These are phyloP conservation scores for Aureobasidium zeae DNA, from an alignment of 2,329 filamentous ascomycete genomes.

Conservation along the genomic window DNA sequence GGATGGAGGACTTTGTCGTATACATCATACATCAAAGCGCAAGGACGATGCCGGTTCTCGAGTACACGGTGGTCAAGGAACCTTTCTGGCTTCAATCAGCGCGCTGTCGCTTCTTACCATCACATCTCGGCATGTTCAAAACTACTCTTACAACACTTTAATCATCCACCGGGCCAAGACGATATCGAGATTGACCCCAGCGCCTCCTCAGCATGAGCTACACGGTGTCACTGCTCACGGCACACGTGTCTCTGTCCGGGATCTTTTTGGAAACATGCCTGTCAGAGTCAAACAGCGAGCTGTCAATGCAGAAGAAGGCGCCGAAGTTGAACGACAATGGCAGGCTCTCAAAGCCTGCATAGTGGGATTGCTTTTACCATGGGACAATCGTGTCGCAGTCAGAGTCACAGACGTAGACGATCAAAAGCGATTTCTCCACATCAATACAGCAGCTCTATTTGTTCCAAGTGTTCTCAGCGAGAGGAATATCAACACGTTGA, in stretches of 20 bases:
- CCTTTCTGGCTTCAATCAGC: slow-evolving; percentile 68
- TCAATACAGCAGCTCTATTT: slow-evolving; percentile 18
- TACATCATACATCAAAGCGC: slow-evolving; percentile 65
- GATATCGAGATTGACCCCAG: slow-evolving; percentile 55
- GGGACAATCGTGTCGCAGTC: slow-evolving; percentile 49
- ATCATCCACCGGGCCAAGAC: slow-evolving; percentile 60
- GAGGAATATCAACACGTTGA: slow-evolving; percentile 23
- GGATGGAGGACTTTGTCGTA: slow-evolving; percentile 60
- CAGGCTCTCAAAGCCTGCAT: slow-evolving; percentile 50
- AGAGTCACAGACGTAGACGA: slow-evolving; percentile 46
- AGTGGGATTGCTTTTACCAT: slow-evolving; percentile 60
- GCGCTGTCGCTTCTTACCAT: slow-evolving; percentile 68
- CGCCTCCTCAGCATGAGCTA: slow-evolving; percentile 49
- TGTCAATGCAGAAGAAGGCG: slow-evolving; percentile 40
- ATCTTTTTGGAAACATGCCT: slow-evolving; percentile 84
- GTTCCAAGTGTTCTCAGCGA: slow-evolving; percentile 22
- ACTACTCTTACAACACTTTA: slow-evolving; percentile 55
- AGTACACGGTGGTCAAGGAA: slow-evolving; percentile 59
- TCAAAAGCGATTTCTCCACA: slow-evolving; percentile 14
- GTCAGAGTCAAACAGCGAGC: slow-evolving; percentile 77
- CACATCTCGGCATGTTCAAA: slow-evolving; percentile 56
- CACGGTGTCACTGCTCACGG: slow-evolving; percentile 49
- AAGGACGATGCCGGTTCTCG: slow-evolving; percentile 31
- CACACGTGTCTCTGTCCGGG: slow-evolving; percentile 64
- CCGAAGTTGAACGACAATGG: slow-evolving; percentile 55